Evolutionary conservation across 2,329 filamentous ascomycete species (phyloP).

Genomic region (Calycina herbarum): DNA sequence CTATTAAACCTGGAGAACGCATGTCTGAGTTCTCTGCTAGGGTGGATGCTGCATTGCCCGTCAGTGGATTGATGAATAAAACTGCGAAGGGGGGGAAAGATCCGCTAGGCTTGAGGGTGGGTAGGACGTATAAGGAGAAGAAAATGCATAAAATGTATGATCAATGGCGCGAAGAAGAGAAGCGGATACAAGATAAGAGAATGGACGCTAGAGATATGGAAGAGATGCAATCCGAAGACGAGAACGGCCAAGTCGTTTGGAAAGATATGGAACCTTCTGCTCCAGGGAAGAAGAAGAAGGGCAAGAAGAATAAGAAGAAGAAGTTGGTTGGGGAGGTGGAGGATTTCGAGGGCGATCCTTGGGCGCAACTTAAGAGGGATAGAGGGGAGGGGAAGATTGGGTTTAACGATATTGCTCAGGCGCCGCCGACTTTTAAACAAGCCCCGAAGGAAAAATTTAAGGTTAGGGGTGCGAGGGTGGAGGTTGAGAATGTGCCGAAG

Average conservation of each 20-base stretch:
- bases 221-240: conserved; percentile 35
- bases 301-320: conserved; percentile 33
- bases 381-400: conserved; percentile 30
- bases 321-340: conserved; percentile 46
- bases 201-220: conserved; percentile 34
- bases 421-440: conserved; percentile 37
- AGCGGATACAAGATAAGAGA: conserved; percentile 43
- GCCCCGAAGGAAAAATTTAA: conserved; percentile 38
- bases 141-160: conserved; percentile 79
- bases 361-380: conserved; percentile 34
- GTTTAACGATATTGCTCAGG: conserved; percentile 42
- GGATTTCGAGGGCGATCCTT: conserved; percentile 39
- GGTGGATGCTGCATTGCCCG: conserved; percentile 80
- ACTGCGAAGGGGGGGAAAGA: conserved; percentile 60
- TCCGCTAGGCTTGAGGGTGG: conserved; percentile 63
- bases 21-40: conserved; percentile 78
- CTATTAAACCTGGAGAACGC: conserved; percentile 80
- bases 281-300: conserved; percentile 29
- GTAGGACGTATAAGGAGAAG: conserved; percentile 79
- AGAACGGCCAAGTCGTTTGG: conserved; percentile 49
- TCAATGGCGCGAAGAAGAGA: conserved; percentile 71
- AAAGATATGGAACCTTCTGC: conserved; percentile 50
- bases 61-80: conserved; percentile 68
- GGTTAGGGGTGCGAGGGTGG: conserved; percentile 62
- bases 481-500: conserved; percentile 69